A percentile compares a stretch with the other conserved stretches of the same genome.
phyloP scores from a whole-genome alignment of 2,329 filamentous ascomycete species.

The Lachnellula suecica region DNA sequence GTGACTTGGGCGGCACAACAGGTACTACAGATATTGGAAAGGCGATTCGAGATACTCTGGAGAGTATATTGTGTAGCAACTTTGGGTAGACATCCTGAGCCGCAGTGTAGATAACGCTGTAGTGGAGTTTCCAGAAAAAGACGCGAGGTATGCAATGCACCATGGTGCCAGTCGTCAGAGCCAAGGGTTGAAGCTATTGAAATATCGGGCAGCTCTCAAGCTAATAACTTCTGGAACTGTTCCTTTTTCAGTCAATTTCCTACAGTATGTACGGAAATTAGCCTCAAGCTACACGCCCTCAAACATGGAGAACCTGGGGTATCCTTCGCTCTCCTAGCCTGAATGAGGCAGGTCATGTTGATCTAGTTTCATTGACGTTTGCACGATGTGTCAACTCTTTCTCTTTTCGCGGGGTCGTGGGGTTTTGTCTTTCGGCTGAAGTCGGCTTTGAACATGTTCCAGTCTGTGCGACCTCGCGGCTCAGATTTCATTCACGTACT shows the following conservation, averaged over 20 bases:
- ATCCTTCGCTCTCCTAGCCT: no score
- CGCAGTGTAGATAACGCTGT: not conserved
- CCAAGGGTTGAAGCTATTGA: not conserved
- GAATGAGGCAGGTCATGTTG: not conserved
- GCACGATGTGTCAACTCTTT: no score
- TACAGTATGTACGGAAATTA: no score
- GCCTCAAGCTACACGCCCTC: not conserved
- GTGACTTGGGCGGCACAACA: slow-evolving; percentile 32
- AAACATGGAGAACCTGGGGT: not conserved
- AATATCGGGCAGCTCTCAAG: no score
- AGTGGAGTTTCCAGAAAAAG: not conserved
- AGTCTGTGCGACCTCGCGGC: no score
- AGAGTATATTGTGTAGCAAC: slow-evolving; percentile 53
- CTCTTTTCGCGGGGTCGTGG: no score
- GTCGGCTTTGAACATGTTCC: not conserved
- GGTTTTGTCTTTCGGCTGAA: no score
- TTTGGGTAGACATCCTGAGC: not conserved
- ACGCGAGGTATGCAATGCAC: not conserved
- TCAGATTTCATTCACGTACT: no score
- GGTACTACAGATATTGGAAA: slow-evolving; percentile 76
- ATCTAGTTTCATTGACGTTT: no score
- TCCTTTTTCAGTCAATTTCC: not conserved
- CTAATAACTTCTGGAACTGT: no score
- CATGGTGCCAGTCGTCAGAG: no score
- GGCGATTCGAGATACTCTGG: slow-evolving; percentile 70